Base-by-base conservation (phyloP, 2,329 filamentous ascomycete genomes). In the Esteya vermicola region DNA sequence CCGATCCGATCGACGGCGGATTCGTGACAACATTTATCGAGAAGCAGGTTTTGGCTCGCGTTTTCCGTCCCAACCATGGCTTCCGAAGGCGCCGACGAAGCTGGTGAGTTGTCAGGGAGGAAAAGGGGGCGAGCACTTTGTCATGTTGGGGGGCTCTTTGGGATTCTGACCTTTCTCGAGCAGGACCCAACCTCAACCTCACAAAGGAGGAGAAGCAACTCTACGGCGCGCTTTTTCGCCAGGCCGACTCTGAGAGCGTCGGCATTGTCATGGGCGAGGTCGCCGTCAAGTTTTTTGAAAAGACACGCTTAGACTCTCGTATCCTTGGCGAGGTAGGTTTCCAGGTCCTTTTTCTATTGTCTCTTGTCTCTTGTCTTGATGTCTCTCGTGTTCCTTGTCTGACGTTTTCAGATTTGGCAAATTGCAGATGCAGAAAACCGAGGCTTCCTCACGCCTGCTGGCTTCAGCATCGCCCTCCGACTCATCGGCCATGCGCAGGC, bases 391-490 rank as follows among this genome's bases (percentile, higher is more conserved):
- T 23, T 34, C 21, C 27, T 4, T 25, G n/a, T 20, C 22, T 30
- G 9, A 16, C 19, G 19, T 28, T 22, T 4, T 20, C 60, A 94
- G 83, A 96, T 98, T 70, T 98, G 91, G 91, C 89, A 96, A 64
- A 91, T 98, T 58, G 89, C 91, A 50, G 91, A 98, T 64, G 86
- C 76, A 49, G 89, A 96, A 65, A 98, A 98, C 65, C 78, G 88
- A 48, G 91, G 91, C 39, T 82, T 96, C 50, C 68, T 98, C 50
- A 95, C 88, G 26, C 86, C 86, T 18, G 76, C 86, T 32, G 91
- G 89, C 56, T 98, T 98, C 63, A 85, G 88, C 45, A 75, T 94
- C 56, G 91, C 93, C 43, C 64, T 98, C 56, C 77, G 91, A 54
- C 76, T 98, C 56, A 96, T 98, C 56, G 91, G 86, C 44, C 91